Evolutionary conservation across 2,329 filamentous ascomycete genomes (phyloP).

Genomic region (Helotiales sp.): DNA sequence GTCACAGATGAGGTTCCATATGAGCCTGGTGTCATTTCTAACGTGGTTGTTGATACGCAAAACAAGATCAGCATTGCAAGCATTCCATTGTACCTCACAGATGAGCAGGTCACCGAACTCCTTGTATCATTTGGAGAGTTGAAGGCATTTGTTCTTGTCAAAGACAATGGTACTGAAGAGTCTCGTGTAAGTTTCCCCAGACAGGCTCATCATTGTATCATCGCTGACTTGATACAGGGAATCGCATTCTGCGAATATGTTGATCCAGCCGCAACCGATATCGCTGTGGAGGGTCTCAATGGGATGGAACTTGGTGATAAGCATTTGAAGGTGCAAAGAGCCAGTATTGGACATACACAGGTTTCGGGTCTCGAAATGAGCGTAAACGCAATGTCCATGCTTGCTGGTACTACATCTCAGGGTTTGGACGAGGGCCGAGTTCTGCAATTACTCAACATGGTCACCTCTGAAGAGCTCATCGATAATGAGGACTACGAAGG

Average conservation of each 20-base stretch:
- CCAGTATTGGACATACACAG: slow-evolving; percentile 93
- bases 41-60: slow-evolving; percentile 84
- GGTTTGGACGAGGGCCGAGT: slow-evolving; percentile 83
- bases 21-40: slow-evolving; percentile 78
- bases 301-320: slow-evolving; percentile 92
- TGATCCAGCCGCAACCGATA: slow-evolving; percentile 75
- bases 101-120: slow-evolving; percentile 90
- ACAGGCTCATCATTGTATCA: neutral
- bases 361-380: slow-evolving; percentile 91
- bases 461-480: slow-evolving; percentile 91
- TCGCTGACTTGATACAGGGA: slow-evolving; percentile 59
- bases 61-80: slow-evolving; percentile 96
- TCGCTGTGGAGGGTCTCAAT: slow-evolving; percentile 89
- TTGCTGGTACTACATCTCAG: slow-evolving; percentile 84
- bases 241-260: slow-evolving; percentile 96
- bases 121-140: slow-evolving; percentile 90
- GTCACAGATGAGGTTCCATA: slow-evolving; percentile 74
- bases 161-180: slow-evolving; percentile 83
- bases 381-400: slow-evolving; percentile 96
- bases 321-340: slow-evolving; percentile 82
- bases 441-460: slow-evolving; percentile 96
- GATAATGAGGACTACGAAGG: slow-evolving; percentile 96
- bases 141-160: slow-evolving; percentile 89
- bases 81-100: slow-evolving; percentile 83
- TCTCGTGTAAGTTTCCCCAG: slow-evolving; percentile 69